These are phyloP conservation scores for Ganoderma resinaceum DNA, from an alignment of 1,284 basidiomycete species.

Conservation along the genomic window DNA sequence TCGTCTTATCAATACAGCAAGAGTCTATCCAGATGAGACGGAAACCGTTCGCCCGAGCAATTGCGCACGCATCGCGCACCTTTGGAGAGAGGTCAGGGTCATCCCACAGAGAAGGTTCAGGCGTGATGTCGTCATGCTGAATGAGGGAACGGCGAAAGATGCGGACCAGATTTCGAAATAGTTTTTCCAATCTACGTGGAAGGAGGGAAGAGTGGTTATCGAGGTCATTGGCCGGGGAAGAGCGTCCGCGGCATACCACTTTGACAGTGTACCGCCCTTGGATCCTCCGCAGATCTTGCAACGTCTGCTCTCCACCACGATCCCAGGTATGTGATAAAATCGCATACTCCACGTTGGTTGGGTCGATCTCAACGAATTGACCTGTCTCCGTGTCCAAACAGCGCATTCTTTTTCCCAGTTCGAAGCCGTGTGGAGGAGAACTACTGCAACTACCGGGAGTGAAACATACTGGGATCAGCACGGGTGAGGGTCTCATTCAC, in stretches of 20 bases:
- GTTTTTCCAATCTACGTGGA: neutral
- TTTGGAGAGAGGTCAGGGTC: too few relatives aligned
- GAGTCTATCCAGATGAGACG: conserved; percentile 19
- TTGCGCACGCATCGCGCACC: neutral
- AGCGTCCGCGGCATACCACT: too few relatives aligned
- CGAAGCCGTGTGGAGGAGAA: neutral
- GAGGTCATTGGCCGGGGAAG: neutral
- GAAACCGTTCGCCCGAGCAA: conserved; percentile 9
- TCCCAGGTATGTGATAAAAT: conserved; percentile 4
- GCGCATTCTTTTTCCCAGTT: neutral
- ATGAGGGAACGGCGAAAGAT: too few relatives aligned
- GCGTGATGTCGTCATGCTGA: neutral
- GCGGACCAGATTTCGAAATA: neutral
- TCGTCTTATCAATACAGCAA: conserved; percentile 24
- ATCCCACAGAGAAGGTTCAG: neutral
- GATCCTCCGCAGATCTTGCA: neutral
- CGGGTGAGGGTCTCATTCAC: too few relatives aligned
- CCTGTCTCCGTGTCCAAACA: neutral
- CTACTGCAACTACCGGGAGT: too few relatives aligned
- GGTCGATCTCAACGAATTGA: neutral
- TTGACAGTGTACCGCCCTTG: neutral
- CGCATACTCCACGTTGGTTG: neutral
- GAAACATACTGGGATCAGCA: too few relatives aligned
- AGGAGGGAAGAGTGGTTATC: neutral
- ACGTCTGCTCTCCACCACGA: neutral